Conservation (phyloP, 352 stramenopile species). For the Globisporangium orthogonon region DNA sequence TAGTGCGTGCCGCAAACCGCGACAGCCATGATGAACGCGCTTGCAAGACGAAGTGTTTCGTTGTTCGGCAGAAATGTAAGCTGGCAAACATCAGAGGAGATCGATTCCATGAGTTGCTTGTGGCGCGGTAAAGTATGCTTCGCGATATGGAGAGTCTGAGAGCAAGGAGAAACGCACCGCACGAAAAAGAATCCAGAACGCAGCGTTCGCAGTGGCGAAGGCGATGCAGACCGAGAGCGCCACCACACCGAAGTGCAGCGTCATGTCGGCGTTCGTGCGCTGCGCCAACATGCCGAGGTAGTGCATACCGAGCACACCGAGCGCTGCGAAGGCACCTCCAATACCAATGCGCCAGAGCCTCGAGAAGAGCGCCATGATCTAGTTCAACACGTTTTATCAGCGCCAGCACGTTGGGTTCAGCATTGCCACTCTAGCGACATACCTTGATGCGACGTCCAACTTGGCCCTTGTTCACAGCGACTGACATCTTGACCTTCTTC, state of each 20-base stretch:
- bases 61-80: conserved; percentile 50
- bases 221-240: conserved; percentile 38
- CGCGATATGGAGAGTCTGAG: no score
- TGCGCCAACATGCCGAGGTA: conserved; percentile 65
- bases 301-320: conserved; percentile 68
- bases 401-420: background rate
- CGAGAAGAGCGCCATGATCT: conserved; percentile 49
- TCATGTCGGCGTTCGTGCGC: conserved; percentile 35
- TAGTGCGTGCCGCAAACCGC: conserved; percentile 61
- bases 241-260: conserved; percentile 27
- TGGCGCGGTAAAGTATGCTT: no score
- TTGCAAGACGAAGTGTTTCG: conserved; percentile 35
- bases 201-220: conserved; percentile 45
- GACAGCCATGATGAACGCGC: conserved; percentile 52
- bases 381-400: background rate
- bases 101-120: background rate
- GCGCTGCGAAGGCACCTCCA: conserved; percentile 37
- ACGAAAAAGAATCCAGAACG: conserved; percentile 68
- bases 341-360: conserved; percentile 35
- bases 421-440: background rate
- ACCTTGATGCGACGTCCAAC: conserved; percentile 13
- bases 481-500: conserved; percentile 14
- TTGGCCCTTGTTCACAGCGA: conserved; percentile 9
- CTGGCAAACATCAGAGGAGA: background rate
- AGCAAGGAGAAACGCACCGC: conserved; percentile 2